Percentiles rank a stretch among this genome's conserved stretches.
phyloP scores from a whole-genome alignment of 2,329 filamentous ascomycete species.

The Pyricularia sp. region DNA sequence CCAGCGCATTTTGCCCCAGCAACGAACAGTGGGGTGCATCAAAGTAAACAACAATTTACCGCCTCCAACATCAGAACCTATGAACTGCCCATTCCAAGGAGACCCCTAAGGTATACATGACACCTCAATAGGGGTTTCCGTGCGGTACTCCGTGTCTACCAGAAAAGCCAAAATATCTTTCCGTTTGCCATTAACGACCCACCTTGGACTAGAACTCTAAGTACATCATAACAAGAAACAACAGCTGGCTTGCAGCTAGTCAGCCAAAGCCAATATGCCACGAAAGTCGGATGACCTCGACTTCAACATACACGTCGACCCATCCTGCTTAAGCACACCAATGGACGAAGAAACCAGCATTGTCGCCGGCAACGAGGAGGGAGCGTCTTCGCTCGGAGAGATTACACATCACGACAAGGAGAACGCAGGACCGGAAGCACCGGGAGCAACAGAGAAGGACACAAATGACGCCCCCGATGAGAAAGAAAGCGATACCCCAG shows the following conservation, averaged over 20 bases:
- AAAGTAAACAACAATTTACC: neutral
- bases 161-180: neutral
- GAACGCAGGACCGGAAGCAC: neutral
- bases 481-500: neutral
- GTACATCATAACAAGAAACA: neutral
- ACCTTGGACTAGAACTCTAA: neutral
- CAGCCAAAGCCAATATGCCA: slow-evolving; percentile 11
- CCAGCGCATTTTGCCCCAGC: neutral
- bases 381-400: neutral
- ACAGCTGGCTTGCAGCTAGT: neutral
- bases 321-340: slow-evolving; percentile 26
- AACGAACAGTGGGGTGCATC: neutral
- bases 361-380: slow-evolving; percentile 7
- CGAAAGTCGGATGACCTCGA: slow-evolving; percentile 21
- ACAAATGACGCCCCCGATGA: neutral
- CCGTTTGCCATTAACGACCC: neutral
- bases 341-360: slow-evolving; percentile 22
- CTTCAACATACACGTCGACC: slow-evolving; percentile 36
- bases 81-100: neutral
- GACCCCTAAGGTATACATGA: neutral
- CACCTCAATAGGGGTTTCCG: neutral
- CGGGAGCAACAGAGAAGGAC: neutral
- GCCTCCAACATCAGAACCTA: neutral
- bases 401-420: neutral
- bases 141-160: neutral